Evolutionary conservation across 2,329 filamentous ascomycete species (phyloP).

Genomic region (Coniochaeta sp.): DNA sequence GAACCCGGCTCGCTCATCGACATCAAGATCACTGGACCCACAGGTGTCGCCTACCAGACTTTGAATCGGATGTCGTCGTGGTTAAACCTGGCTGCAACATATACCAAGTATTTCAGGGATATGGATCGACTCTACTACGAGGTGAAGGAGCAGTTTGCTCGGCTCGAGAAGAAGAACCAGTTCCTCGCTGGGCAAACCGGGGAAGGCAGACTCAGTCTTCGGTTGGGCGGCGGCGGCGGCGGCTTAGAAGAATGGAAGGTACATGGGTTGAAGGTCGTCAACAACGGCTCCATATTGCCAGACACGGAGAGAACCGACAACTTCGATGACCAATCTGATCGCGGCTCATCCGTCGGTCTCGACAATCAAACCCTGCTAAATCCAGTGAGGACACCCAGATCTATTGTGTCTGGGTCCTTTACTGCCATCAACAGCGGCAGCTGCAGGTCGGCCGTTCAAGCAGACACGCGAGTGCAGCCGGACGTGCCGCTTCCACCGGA

Average conservation of each 20-base stretch:
- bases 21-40: conserved; percentile 31
- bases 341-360: conserved; percentile 17
- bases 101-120: conserved; percentile 43
- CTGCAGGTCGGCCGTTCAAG: not conserved
- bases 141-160: conserved; percentile 41
- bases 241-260: conserved; percentile 48
- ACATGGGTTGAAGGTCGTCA: conserved; percentile 29
- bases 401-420: conserved; percentile 25
- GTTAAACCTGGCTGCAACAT: conserved; percentile 50
- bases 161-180: conserved; percentile 18
- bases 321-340: conserved; percentile 15
- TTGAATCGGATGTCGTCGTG: conserved; percentile 42
- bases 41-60: conserved; percentile 40
- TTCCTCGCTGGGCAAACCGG: conserved; percentile 8
- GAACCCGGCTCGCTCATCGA: conserved; percentile 14
- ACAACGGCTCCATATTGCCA: conserved; percentile 32
- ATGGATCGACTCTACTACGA: conserved; percentile 45
- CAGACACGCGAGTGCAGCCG: not conserved
- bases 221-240: conserved; percentile 35
- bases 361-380: conserved; percentile 12
- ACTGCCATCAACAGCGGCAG: conserved; percentile 29
- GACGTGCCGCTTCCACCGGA: conserved; percentile 2
- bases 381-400: conserved; percentile 17
- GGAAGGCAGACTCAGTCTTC: conserved; percentile 29
- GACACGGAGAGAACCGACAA: conserved; percentile 21